phyloP scores from a whole-genome alignment of 106 monocot genomes.

The Acorus calamus region DNA sequence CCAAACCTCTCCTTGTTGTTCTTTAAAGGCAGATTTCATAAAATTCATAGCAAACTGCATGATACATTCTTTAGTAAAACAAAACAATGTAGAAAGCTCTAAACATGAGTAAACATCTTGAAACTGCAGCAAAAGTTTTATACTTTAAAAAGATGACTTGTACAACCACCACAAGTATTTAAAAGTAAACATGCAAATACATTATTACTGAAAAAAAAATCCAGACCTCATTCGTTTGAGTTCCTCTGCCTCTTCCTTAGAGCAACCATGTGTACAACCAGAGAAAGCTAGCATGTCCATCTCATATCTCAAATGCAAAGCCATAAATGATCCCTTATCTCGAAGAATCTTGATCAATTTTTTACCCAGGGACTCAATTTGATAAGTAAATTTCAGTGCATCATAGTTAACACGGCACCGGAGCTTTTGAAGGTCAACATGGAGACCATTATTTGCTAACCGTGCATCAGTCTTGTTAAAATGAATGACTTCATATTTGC shows the following conservation, averaged over 20 bases:
- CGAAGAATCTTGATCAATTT: slow-evolving; percentile 57
- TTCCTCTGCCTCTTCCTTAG: slow-evolving; percentile 68
- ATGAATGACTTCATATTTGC: slow-evolving; percentile 59
- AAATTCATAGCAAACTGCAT: too few relatives aligned
- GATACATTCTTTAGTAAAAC: too few relatives aligned
- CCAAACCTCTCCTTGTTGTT: too few relatives aligned
- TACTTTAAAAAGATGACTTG: too few relatives aligned
- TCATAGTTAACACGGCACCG: slow-evolving; percentile 90
- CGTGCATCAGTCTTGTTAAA: slow-evolving; percentile 95
- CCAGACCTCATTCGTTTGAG: slow-evolving; percentile 75
- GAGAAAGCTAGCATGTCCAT: slow-evolving; percentile 99
- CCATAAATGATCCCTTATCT: slow-evolving; percentile 54
- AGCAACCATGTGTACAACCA: slow-evolving; percentile 88
- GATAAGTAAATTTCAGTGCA: slow-evolving; percentile 75
- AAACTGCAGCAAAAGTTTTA: too few relatives aligned
- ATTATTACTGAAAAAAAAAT: too few relatives aligned
- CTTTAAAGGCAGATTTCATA: too few relatives aligned
- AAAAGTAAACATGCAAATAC: too few relatives aligned
- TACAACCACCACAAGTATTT: too few relatives aligned
- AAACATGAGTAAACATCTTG: too few relatives aligned
- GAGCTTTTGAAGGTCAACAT: slow-evolving; percentile 66
- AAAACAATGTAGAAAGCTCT: too few relatives aligned
- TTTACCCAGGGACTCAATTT: slow-evolving; percentile 77
- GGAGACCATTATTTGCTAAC: slow-evolving; percentile 83
- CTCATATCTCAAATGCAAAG: slow-evolving; percentile 95